Conservation (phyloP, 108 stramenopile genomes). For the Mediolabrus comicus region DNA sequence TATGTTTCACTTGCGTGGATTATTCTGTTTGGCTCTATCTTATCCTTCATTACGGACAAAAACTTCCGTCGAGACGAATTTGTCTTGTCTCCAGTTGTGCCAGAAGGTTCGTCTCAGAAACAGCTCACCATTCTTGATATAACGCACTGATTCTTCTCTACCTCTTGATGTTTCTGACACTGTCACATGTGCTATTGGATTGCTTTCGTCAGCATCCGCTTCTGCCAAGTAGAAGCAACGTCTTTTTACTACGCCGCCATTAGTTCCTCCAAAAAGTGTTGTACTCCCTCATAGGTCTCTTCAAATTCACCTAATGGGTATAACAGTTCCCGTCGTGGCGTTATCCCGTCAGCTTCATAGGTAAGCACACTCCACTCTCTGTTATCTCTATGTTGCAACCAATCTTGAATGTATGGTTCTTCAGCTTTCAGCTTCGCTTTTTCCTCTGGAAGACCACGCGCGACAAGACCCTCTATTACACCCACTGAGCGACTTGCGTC, state of each 20-base stretch:
- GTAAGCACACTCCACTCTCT: constrained; percentile 43
- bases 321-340: constrained; percentile 27
- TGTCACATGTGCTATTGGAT: constrained; percentile 36
- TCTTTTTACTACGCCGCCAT: constrained; percentile 26
- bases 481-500: constrained; percentile 19
- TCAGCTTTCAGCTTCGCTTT: constrained; percentile 16
- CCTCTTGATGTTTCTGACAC: constrained; percentile 31
- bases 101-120: constrained; percentile 44
- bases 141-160: constrained; percentile 45
- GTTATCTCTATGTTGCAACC: constrained; percentile 15
- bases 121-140: constrained; percentile 41
- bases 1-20: too few species aligned
- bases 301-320: constrained; percentile 47
- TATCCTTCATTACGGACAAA: too few species aligned
- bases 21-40: too few species aligned
- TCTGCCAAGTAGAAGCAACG: constrained; percentile 44
- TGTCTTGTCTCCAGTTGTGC: constrained; percentile 13
- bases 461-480: constrained; percentile 33
- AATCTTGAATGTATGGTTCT: constrained; percentile 48
- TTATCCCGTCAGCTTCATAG: constrained; percentile 21
- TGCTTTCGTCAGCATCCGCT: constrained; percentile 23
- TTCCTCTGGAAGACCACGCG: constrained; percentile 36
- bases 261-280: constrained; percentile 37
- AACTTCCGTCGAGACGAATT: constrained; percentile 45
- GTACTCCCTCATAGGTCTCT: constrained; percentile 44